Evolutionary conservation across 768 basidiomycete species (phyloP), one percentile per base, ranked within the genome.

Genomic region (Postia placenta): DNA sequence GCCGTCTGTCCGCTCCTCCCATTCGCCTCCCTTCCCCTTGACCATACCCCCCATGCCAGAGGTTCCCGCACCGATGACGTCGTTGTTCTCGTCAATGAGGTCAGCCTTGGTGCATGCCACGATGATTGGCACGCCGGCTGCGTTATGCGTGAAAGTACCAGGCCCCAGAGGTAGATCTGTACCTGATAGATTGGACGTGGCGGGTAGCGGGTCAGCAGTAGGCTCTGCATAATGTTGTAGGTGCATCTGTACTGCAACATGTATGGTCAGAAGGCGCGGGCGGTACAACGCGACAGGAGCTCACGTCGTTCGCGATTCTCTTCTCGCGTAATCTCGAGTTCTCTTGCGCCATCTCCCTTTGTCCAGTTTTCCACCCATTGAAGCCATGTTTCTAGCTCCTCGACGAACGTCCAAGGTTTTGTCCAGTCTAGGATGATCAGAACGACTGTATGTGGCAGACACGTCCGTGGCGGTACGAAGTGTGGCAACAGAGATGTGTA

Each of bases 351-450:
- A 53, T 90, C 87, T 2, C 81, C 81, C 48, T 80, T 78, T 0
- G 79, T 76, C 90, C 91, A 92, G 22, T 67, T 67, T 60, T 95
- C 90, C 5, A 96, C 74, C 89, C 92, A 93, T 40, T 64, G 67
- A 41, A 98, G 68, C 95, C 95, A 98, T 40, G 70, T 76, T 52
- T 87, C 72, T 9, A 99, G 68, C 59, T 97, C 87, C 12, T 86
- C 80, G 1, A 96, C 70, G 64, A 98, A 98, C 1, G 83, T 79
- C 82, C 91, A 94, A 1, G 95, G 95, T 55, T 79, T 79, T 56
- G 92, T 95, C 95, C 96, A 99, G 65, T 99, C 95, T 9, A 99
- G 70, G 0, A 85, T 81, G 57, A 98, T 87, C 60, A 96, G 69
- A 39, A 92, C 80, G 25, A 90, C 71, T 0, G 87, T 85, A 54